Base-by-base conservation (phyloP, 2,329 filamentous ascomycete species). In the Aspergillus fumigatus region DNA sequence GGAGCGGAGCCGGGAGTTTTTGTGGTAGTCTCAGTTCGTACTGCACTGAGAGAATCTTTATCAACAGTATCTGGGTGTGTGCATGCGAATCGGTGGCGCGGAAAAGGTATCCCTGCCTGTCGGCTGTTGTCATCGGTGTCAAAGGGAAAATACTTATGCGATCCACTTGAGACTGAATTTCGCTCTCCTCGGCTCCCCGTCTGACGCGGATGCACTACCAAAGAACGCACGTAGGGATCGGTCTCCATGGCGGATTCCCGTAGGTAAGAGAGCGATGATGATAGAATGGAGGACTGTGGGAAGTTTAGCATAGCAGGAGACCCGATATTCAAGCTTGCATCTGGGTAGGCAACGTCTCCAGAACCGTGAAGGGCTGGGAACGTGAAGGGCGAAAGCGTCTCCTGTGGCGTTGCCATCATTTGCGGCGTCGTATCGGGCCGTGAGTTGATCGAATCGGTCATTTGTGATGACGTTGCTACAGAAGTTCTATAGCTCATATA, bases 241-340 rank as follows among this genome's bases (percentile, higher is more conserved):
- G 79, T 35, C 68, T 73, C 25, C 61, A 73, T 59, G 3, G 62
- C 48, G 4, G 68, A 59, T 17, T 69, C 67, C 6, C 68, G 70
- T 38, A 73, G n/a, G n/a, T 59, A 51, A 70, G 75, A 75, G 3
- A 71, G 65, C 32, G 71, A 69, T 49, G 70, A 69, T 3, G 72
- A 69, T 3, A 71, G 68, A 3, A 73, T 67, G 1, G 66, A 62
- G 47, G 62, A 69, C 29, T 67, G 60, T 25, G 70, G 67, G 25
- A 73, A 70, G n/a, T 57, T 59, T 47, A 73, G 70, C 6, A 63
- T 56, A 19, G 66, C 61, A 3, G 72, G 57, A n/a, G 63, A 62
- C 3, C 62, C 55, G 21, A 71, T 59, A 21, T 62, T 65, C 1
- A 67, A 65, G 26, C 53, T 67, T 19, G 65, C 64, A 41, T 67